Evolutionary conservation across 495 filamentous ascomycete genomes (phyloP).

Genomic region (Hypomontagnella monticulosa): DNA sequence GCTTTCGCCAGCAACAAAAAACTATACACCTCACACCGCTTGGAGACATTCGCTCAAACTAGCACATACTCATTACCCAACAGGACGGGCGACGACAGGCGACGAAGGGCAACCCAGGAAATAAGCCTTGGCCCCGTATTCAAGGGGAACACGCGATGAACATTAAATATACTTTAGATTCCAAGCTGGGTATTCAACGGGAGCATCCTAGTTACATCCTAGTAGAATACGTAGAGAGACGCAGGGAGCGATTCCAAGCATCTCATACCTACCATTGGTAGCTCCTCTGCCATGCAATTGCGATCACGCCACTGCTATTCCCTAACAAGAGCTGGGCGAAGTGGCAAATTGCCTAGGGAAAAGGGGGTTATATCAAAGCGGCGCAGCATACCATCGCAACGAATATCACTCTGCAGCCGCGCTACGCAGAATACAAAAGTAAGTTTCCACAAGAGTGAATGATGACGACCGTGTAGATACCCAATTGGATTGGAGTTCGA

Average conservation of each 20-base stretch:
- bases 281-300: constrained; percentile 1
- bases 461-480: background rate
- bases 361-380: constrained; percentile 28
- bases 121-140: background rate
- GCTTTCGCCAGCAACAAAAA: background rate
- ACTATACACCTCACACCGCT: constrained; percentile 6
- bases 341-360: constrained; percentile 24
- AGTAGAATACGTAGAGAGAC: too few relatives aligned
- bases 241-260: background rate
- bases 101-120: background rate
- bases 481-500: constrained; percentile 26
- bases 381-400: constrained; percentile 20
- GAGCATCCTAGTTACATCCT: too few relatives aligned
- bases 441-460: background rate
- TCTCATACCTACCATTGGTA: background rate
- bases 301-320: constrained; percentile 5
- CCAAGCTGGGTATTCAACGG: too few relatives aligned
- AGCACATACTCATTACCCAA: background rate
- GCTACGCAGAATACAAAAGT: background rate
- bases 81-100: background rate
- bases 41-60: background rate
- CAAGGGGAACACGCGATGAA: too few relatives aligned
- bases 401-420: constrained; percentile 1
- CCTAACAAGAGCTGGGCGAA: constrained; percentile 6
- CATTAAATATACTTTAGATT: too few relatives aligned